Percentiles rank a stretch among this genome's conserved stretches.
Evolutionary conservation across 2,329 filamentous ascomycete genomes (phyloP).

Genomic region (Conoideocrella luteorostrata): DNA sequence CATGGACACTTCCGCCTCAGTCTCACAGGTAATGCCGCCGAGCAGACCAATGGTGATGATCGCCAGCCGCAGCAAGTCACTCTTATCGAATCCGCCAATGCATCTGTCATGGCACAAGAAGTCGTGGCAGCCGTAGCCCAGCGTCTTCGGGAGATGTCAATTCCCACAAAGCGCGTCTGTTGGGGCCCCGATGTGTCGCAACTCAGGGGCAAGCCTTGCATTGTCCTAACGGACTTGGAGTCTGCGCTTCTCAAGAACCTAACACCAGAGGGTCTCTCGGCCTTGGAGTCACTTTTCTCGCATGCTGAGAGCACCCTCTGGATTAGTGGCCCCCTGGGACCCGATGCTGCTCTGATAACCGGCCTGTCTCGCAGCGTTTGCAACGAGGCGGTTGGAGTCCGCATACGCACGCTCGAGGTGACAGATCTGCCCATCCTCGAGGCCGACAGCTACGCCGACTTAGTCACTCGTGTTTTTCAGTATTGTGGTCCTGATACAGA

Average conservation of each 20-base stretch:
- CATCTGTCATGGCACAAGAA: neutral
- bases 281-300: neutral
- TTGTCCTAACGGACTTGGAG: neutral
- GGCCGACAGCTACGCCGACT: neutral
- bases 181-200: neutral
- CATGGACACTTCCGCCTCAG: neutral
- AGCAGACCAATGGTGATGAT: neutral
- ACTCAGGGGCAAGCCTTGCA: neutral
- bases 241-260: neutral
- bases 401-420: neutral
- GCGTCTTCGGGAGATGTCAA: neutral
- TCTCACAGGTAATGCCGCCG: neutral
- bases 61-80: neutral
- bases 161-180: neutral
- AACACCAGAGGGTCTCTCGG: neutral
- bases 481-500: neutral
- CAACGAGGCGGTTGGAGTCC: neutral
- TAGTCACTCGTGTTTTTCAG: neutral
- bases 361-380: neutral
- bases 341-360: neutral
- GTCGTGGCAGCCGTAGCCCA: neutral
- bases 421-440: neutral
- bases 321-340: neutral
- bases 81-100: neutral
- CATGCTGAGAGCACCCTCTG: neutral